Percentiles rank a stretch among this genome's conserved stretches.
These are phyloP conservation scores for Lophiostoma macrostomum DNA, from an alignment of 495 filamentous ascomycete species.

Conservation along the genomic window DNA sequence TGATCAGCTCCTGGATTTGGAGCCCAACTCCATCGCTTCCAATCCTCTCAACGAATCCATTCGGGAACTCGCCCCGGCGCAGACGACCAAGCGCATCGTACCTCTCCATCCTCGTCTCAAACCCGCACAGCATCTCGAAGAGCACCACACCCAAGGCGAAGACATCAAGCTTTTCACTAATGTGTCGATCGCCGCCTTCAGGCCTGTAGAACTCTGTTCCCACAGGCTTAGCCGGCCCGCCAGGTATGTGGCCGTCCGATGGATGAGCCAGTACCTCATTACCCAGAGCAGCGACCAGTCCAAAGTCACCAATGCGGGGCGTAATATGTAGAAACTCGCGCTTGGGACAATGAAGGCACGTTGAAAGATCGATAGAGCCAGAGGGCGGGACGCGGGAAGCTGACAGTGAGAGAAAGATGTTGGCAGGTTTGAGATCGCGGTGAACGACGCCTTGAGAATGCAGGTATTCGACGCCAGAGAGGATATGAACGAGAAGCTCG, in stretches of 20 bases:
- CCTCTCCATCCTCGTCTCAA: constrained; percentile 36
- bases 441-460: constrained; percentile 43
- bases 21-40: background rate
- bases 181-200: background rate
- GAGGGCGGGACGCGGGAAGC: constrained; percentile 12
- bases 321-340: constrained; percentile 26
- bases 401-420: constrained; percentile 45
- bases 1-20: constrained; percentile 14
- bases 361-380: constrained; percentile 38
- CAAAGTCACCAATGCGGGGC: constrained; percentile 42
- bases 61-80: constrained; percentile 14
- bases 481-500: constrained; percentile 38
- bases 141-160: constrained; percentile 44
- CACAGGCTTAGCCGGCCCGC: constrained; percentile 22
- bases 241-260: background rate
- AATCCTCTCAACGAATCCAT: constrained; percentile 7
- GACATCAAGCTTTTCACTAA: constrained; percentile 41
- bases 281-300: constrained; percentile 37
- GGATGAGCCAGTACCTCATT: constrained; percentile 4
- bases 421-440: constrained; percentile 49
- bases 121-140: constrained; percentile 41
- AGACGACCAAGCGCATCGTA: constrained; percentile 10
- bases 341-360: constrained; percentile 38
- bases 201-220: constrained; percentile 45
- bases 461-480: constrained; percentile 42